Evolutionary conservation across 768 basidiomycete species (phyloP).

Genomic region (Lentinula edodes): DNA sequence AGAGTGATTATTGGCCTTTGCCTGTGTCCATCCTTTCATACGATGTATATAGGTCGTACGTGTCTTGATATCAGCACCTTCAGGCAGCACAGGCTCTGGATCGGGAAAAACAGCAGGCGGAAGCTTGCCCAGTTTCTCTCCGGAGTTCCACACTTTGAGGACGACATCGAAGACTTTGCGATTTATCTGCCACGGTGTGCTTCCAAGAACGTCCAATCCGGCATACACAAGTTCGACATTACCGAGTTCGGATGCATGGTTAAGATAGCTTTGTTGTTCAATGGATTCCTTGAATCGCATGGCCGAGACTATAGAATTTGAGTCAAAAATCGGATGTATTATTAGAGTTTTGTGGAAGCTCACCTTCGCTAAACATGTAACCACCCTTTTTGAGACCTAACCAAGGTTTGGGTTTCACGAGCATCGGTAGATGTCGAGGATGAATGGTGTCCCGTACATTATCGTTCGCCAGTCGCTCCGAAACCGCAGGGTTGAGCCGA

Average conservation of each 20-base stretch:
- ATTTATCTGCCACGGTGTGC: slow-evolving; percentile 90
- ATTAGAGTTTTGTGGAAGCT: slow-evolving; percentile 15
- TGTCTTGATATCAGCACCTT: slow-evolving; percentile 48
- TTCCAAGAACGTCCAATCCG: slow-evolving; percentile 84
- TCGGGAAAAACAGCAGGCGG: slow-evolving; percentile 67
- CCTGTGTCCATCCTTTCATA: slow-evolving; percentile 48
- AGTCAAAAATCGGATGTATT: neutral
- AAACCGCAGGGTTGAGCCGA: slow-evolving; percentile 75
- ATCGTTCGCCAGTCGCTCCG: slow-evolving; percentile 74
- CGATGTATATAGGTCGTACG: slow-evolving; percentile 50
- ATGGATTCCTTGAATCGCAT: slow-evolving; percentile 93
- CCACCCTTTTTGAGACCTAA: slow-evolving; percentile 69
- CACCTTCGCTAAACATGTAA: slow-evolving; percentile 76
- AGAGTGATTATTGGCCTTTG: slow-evolving; percentile 79
- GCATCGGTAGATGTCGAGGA: slow-evolving; percentile 94
- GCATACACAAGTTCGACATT: slow-evolving; percentile 83
- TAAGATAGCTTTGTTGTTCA: slow-evolving; percentile 79
- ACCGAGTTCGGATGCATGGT: slow-evolving; percentile 65
- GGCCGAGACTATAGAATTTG: slow-evolving; percentile 41
- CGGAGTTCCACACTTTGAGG: slow-evolving; percentile 81
- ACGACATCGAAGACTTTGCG: slow-evolving; percentile 70
- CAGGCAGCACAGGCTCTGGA: slow-evolving; percentile 46
- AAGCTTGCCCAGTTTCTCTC: slow-evolving; percentile 76
- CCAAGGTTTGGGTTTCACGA: slow-evolving; percentile 90
- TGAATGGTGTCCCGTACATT: slow-evolving; percentile 66